phyloP scores from a whole-genome alignment of 495 filamentous ascomycete species.

The Lasiosphaeriaceae sp. region DNA sequence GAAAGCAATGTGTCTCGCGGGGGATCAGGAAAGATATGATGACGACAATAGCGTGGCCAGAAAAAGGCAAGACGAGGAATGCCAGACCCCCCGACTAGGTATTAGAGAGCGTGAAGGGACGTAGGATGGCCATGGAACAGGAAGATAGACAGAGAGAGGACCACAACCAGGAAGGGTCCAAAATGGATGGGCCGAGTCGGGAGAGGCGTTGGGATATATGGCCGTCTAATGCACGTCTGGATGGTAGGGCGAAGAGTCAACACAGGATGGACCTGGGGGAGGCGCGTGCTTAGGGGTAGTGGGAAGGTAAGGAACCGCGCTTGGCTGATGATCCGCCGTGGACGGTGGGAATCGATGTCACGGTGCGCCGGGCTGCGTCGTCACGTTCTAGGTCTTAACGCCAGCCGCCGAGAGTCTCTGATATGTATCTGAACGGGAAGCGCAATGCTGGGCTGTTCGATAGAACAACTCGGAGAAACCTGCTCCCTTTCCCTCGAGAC shows the following conservation, averaged over 20 bases:
- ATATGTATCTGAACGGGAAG: background rate
- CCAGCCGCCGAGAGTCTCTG: slow-evolving; percentile 9
- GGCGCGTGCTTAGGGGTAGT: background rate
- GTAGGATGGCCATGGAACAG: slow-evolving; percentile 28
- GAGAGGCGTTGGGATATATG: slow-evolving; percentile 12
- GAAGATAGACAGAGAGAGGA: slow-evolving; percentile 11
- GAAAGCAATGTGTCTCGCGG: too few relatives aligned
- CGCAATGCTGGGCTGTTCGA: slow-evolving; percentile 7
- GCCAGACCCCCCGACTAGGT: slow-evolving; percentile 41
- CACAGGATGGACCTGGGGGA: background rate
- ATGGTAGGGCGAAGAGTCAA: background rate
- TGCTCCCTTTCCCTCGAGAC: slow-evolving; percentile 1
- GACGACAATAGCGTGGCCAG: slow-evolving; percentile 3
- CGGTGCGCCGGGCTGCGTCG: slow-evolving; percentile 7
- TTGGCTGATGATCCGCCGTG: background rate
- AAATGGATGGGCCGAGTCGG: slow-evolving; percentile 3
- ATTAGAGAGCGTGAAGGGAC: slow-evolving; percentile 26
- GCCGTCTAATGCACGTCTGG: background rate
- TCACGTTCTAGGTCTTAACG: slow-evolving; percentile 13
- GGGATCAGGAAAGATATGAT: background rate
- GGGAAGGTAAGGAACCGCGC: background rate
- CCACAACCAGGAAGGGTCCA: background rate
- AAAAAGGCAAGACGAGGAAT: slow-evolving; percentile 33
- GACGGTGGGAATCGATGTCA: background rate
- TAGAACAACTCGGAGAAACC: slow-evolving; percentile 4